phyloP scores from a whole-genome alignment of 306 rosid species.

The Canavalia gladiata region DNA sequence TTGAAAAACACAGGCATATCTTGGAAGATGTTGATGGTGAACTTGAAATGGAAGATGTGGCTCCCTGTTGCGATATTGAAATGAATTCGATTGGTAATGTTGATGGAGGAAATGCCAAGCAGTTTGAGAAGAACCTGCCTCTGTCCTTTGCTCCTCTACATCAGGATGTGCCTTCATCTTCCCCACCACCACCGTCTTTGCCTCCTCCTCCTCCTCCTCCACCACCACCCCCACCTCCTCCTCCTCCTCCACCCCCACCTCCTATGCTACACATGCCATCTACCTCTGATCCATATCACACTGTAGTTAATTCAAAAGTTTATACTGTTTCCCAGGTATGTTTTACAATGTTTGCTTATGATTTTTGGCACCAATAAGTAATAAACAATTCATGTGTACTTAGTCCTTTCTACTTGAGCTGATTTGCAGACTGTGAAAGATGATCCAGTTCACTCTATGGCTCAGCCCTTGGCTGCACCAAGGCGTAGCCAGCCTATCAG shows the following conservation, averaged over 20 bases:
- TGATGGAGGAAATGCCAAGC: constrained; percentile 49
- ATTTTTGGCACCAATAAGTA: constrained; percentile 20
- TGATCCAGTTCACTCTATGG: constrained; percentile 52
- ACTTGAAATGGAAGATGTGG: constrained; percentile 99
- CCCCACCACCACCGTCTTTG: constrained; percentile 78
- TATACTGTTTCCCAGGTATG: constrained; percentile 68
- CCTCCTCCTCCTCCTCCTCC: constrained; percentile 81
- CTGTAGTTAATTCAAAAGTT: constrained; percentile 63
- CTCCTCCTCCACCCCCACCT: constrained; percentile 56
- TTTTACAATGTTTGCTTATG: constrained; percentile 1
- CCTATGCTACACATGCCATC: constrained; percentile 51
- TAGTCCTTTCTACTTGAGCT: constrained; percentile 45
- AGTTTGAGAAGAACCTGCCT: constrained; percentile 58
- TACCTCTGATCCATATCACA: constrained; percentile 57
- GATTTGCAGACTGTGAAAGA: constrained; percentile 64
- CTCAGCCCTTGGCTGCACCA: constrained; percentile 66
- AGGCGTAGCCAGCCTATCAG: constrained; percentile 63
- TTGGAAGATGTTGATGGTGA: constrained; percentile 98
- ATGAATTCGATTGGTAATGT: constrained; percentile 58
- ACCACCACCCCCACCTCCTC: constrained; percentile 33
- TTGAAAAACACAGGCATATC: constrained; percentile 85
- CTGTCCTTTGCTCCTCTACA: constrained; percentile 60
- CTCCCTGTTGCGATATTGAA: constrained; percentile 80
- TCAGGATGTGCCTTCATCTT: constrained; percentile 67
- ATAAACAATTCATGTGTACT: constrained; percentile 24